These are phyloP conservation scores for Camelina hispida DNA, from an alignment of 345 rosid species.

Conservation along the genomic window DNA sequence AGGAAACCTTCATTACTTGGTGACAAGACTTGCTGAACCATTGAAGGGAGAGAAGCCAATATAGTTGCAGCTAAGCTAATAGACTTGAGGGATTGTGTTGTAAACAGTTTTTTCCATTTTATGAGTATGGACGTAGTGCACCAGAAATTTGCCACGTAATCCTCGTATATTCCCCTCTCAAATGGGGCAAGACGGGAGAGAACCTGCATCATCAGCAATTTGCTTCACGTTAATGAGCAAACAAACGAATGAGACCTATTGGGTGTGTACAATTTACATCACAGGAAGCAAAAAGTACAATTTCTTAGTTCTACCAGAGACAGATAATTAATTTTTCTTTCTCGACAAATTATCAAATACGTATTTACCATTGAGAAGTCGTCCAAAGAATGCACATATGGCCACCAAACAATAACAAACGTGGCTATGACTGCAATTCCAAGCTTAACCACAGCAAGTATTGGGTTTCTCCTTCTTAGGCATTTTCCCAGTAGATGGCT, in stretches of 20 bases:
- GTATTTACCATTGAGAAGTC: slow-evolving; percentile 65
- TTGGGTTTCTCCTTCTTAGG: slow-evolving; percentile 65
- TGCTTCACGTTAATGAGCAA: neutral
- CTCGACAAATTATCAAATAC: neutral
- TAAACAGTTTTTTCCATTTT: slow-evolving; percentile 85
- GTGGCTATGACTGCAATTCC: slow-evolving; percentile 71
- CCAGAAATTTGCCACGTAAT: slow-evolving; percentile 98
- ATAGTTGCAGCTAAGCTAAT: slow-evolving; percentile 71
- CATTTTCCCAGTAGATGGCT: slow-evolving; percentile 87
- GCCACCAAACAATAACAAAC: slow-evolving; percentile 91
- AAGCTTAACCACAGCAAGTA: slow-evolving; percentile 67
- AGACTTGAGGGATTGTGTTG: slow-evolving; percentile 58
- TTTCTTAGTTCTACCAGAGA: slow-evolving; percentile 8
- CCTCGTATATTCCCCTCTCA: slow-evolving; percentile 97
- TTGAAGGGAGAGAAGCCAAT: slow-evolving; percentile 75
- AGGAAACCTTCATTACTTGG: slow-evolving; percentile 88
- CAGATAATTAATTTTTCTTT: neutral
- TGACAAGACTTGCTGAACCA: slow-evolving; percentile 79
- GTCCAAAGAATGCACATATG: slow-evolving; percentile 71
- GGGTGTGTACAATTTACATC: slow-evolving; percentile 10
- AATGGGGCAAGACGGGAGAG: slow-evolving; percentile 93
- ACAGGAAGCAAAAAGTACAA: slow-evolving; percentile 16
- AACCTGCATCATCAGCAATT: slow-evolving; percentile 57
- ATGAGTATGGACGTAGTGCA: slow-evolving; percentile 76
- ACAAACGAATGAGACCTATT: neutral